Conservation (phyloP, 2,329 filamentous ascomycete species). For the Cercospora brassicicola region DNA sequence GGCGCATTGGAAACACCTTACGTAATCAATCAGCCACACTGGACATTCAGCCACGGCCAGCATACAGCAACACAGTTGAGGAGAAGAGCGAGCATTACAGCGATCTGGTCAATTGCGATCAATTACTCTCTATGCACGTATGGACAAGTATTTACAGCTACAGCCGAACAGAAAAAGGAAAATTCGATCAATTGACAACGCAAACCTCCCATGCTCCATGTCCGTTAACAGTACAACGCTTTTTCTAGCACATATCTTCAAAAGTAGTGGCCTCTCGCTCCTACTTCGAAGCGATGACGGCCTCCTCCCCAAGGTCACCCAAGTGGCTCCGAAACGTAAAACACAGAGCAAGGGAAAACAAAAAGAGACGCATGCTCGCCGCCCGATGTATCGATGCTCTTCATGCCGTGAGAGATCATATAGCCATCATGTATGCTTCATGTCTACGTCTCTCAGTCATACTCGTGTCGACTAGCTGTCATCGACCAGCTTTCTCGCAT, state of each 20-base stretch:
- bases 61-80: neutral
- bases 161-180: neutral
- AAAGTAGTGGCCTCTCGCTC: neutral
- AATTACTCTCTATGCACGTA: constrained; percentile 5
- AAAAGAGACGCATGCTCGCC: constrained; percentile 10
- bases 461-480: constrained; percentile 24
- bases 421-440: neutral
- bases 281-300: neutral
- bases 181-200: neutral
- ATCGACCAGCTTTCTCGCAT: constrained; percentile 45
- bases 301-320: neutral
- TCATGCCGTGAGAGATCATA: neutral
- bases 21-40: neutral
- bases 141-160: constrained; percentile 8
- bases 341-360: neutral
- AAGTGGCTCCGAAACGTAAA: neutral
- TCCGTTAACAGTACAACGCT: constrained; percentile 3
- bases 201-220: neutral
- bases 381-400: constrained; percentile 6
- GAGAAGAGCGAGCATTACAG: neutral
- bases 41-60: neutral
- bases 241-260: neutral
- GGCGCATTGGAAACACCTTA: constrained; percentile 1
- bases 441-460: neutral
- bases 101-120: neutral